Evolutionary conservation across 1,284 basidiomycete genomes (phyloP), one percentile per base, ranked within the genome.

Genomic region (Quambalaria eucalypti): DNA sequence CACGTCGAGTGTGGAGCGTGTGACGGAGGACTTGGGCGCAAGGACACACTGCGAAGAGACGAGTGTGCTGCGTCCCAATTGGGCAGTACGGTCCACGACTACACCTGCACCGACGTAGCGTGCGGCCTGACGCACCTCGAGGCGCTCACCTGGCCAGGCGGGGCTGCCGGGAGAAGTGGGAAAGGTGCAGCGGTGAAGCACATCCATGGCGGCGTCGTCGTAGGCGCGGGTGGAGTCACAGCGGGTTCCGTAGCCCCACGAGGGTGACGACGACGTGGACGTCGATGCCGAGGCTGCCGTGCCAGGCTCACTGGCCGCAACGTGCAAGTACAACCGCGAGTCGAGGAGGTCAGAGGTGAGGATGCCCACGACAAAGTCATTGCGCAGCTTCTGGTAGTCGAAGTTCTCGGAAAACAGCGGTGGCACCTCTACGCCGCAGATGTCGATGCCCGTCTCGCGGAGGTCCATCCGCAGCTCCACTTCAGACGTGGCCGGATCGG

Each of bases 401-500:
- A 99, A 99, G 78, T 98, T 98, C 77, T 98, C 95, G 68, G 95
- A 92, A 78, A 97, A 98, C 4, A 97, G 78, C 0, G 92, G 93
- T 0, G 91, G 91, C 21, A 97, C 87, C 79, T 90, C 88, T 28
- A 87, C 85, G n/a, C 89, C 89, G 65, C 73, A 75, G 28, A 75
- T 61, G 54, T 75, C 69, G 49, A 75, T 67, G 33, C 83, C 84
- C 71, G 88, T 90, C 73, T 91, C 89, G 55, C 91, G 84, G 46
- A 91, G 79, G 76, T 91, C 89, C 71, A 88, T 86, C 51, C 88
- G 83, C 59, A 91, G 82, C 64, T 90, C 87, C 12, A 91, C 77
- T 62, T 90, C 86, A 3, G 63, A 55, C n/a, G 56, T 51, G 16
- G 61, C 59, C 50, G 51, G 52, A 33, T 55, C 55, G 40, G 56